phyloP scores from a whole-genome alignment of 352 stramenopile species.

The Pythium rishiriense region DNA sequence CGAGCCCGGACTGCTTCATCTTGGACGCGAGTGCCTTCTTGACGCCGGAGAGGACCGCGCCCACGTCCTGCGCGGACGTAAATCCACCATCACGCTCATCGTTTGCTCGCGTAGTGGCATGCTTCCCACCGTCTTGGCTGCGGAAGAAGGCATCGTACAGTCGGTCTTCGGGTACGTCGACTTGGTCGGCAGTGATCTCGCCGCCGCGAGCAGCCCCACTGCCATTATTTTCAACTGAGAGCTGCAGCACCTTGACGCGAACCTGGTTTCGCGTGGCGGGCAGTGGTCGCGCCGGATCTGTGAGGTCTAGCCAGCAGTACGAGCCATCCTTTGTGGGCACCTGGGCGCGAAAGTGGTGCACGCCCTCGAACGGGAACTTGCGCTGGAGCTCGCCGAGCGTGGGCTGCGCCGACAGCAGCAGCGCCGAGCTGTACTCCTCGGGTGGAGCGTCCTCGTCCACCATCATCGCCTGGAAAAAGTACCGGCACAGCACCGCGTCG shows the following conservation, averaged over 20 bases:
- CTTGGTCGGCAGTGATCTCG: constrained; percentile 25
- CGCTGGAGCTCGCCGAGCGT: constrained; percentile 61
- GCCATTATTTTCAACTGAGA: constrained; percentile 33
- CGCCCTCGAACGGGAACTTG: constrained; percentile 79
- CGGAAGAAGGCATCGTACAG: constrained; percentile 71
- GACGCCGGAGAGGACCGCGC: constrained; percentile 63
- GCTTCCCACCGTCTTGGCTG: constrained; percentile 32
- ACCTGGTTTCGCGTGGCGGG: constrained; percentile 49
- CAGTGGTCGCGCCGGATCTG: constrained; percentile 44
- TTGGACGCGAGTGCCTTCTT: constrained; percentile 83
- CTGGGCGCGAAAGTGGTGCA: constrained; percentile 80
- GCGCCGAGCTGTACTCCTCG: constrained; percentile 55
- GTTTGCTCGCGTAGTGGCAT: neutral
- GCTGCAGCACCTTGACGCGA: constrained; percentile 76
- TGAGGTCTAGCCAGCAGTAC: constrained; percentile 84
- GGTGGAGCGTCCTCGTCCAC: constrained; percentile 45
- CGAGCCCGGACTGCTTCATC: constrained; percentile 72
- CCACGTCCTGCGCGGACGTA: constrained; percentile 44
- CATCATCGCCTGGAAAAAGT: constrained; percentile 83
- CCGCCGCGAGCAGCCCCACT: neutral
- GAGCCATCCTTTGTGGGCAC: constrained; percentile 24
- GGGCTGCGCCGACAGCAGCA: constrained; percentile 64
- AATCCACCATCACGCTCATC: constrained; percentile 9
- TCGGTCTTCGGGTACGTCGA: constrained; percentile 69
- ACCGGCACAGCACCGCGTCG: constrained; percentile 63